Conservation (phyloP, 441 rosid species). For the Brassica balearica region DNA sequence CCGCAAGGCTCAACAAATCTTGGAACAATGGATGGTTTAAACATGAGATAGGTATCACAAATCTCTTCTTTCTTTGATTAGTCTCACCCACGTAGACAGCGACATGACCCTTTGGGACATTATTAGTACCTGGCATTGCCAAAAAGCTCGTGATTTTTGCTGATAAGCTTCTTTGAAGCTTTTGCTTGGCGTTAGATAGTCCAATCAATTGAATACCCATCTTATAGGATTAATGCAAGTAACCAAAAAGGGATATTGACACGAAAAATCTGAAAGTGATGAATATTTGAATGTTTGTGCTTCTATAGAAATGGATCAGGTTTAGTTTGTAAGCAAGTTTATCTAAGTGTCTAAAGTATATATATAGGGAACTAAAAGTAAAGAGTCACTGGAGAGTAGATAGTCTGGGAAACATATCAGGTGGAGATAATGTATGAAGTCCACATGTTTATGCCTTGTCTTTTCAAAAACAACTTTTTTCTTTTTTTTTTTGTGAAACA, state of each 20-base stretch:
- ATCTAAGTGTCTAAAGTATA: conserved; percentile 40
- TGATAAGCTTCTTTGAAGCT: conserved; percentile 73
- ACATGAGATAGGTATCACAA: conserved; percentile 64
- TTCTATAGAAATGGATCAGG: conserved; percentile 27
- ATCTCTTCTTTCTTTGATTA: conserved; percentile 52
- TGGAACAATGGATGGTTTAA: conserved; percentile 72
- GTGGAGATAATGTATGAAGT: conserved; percentile 59
- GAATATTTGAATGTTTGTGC: conserved; percentile 22
- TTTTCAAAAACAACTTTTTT: conserved; percentile 41
- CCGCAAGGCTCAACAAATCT: conserved; percentile 58
- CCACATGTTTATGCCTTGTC: conserved; percentile 82
- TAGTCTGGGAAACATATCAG: conserved; percentile 66
- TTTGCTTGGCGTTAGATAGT: conserved; percentile 67
- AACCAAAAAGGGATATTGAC: not conserved
- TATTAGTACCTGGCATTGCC: conserved; percentile 47
- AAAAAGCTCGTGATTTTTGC: conserved; percentile 53
- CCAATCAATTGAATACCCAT: conserved; percentile 74
- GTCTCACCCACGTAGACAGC: conserved; percentile 75
- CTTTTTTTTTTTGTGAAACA: conserved; percentile 30
- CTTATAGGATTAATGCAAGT: conserved; percentile 26
- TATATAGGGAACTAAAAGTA: conserved; percentile 32
- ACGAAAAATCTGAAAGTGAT: not conserved
- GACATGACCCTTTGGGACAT: conserved; percentile 76
- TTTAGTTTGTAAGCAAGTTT: conserved; percentile 24
- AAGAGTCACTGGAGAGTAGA: conserved; percentile 41